These are phyloP conservation scores for Lachancea lanzarotensis DNA, from an alignment of 805 yeast species.

Conservation along the genomic window DNA sequence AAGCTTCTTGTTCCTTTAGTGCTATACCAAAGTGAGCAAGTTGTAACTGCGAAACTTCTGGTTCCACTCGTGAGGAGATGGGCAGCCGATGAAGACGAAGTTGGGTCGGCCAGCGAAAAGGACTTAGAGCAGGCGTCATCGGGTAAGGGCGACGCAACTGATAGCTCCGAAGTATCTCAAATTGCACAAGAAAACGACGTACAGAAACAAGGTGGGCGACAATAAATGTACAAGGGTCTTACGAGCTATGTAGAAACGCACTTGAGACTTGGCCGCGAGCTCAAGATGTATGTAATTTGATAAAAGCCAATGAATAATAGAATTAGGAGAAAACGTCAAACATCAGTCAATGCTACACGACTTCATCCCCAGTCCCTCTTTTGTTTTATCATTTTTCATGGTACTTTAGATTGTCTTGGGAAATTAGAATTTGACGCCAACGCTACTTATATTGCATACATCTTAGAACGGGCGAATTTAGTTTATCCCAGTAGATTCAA, in stretches of 20 bases:
- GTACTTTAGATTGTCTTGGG: too few species aligned
- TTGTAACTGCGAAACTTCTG: conserved; percentile 68
- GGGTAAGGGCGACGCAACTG: background rate
- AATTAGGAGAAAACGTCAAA: background rate
- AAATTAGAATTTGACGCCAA: conserved; percentile 1
- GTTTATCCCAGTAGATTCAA: too few species aligned
- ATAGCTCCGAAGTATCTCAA: background rate
- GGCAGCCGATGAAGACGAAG: conserved; percentile 30
- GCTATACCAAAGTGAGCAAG: conserved; percentile 82
- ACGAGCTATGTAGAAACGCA: background rate
- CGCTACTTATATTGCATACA: background rate
- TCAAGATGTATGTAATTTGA: background rate
- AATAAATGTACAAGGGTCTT: too few species aligned
- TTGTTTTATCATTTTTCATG: too few species aligned
- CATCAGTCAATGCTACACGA: too few species aligned
- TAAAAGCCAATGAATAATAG: too few species aligned
- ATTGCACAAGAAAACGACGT: too few species aligned
- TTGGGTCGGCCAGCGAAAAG: background rate
- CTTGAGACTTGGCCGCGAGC: background rate
- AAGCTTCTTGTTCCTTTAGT: conserved; percentile 74
- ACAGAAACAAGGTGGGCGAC: too few species aligned
- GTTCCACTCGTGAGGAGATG: conserved; percentile 63
- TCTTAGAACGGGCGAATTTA: background rate
- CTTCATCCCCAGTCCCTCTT: too few species aligned
- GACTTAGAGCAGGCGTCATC: background rate